phyloP scores from a whole-genome alignment of 805 yeast species.

The Ogataea methanolica region DNA sequence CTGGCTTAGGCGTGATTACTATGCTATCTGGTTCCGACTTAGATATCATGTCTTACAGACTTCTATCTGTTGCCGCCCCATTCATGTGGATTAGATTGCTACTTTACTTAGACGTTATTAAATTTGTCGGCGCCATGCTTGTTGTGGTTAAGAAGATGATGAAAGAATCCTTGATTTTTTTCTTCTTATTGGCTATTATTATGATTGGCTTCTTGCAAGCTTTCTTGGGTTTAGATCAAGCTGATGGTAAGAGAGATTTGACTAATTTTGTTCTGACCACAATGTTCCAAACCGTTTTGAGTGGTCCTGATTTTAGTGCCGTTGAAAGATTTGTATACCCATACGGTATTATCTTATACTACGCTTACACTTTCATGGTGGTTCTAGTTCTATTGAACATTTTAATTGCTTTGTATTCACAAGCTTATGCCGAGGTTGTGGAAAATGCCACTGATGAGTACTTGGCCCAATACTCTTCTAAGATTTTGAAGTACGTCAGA shows the following conservation, averaged over 20 bases:
- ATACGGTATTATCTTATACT: conserved; percentile 75
- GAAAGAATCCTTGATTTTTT: conserved; percentile 81
- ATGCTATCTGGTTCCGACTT: conserved; percentile 14
- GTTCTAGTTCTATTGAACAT: conserved; percentile 75
- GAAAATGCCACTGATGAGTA: conserved; percentile 83
- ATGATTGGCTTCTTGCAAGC: conserved; percentile 83
- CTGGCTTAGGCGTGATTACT: too few relatives aligned
- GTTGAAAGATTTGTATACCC: conserved; percentile 77
- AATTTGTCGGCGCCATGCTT: conserved; percentile 84
- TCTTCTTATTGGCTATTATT: conserved; percentile 64
- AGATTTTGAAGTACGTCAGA: conserved; percentile 76
- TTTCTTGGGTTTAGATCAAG: conserved; percentile 78
- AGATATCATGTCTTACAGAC: conserved; percentile 47
- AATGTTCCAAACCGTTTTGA: conserved; percentile 67
- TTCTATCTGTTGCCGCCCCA: conserved; percentile 79
- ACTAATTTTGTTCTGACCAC: conserved; percentile 60
- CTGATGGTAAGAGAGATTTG: conserved; percentile 79
- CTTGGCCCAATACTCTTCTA: conserved; percentile 77
- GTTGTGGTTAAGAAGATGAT: conserved; percentile 82
- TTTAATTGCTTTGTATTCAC: conserved; percentile 77
- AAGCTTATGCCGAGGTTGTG: conserved; percentile 76
- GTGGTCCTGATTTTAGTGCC: conserved; percentile 67
- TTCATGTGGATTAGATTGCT: conserved; percentile 80
- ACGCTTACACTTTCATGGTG: conserved; percentile 71
- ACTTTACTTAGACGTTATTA: conserved; percentile 70